Evolutionary conservation across 192 early-diverging fungal species (phyloP).

Genomic region (Podila epigama): DNA sequence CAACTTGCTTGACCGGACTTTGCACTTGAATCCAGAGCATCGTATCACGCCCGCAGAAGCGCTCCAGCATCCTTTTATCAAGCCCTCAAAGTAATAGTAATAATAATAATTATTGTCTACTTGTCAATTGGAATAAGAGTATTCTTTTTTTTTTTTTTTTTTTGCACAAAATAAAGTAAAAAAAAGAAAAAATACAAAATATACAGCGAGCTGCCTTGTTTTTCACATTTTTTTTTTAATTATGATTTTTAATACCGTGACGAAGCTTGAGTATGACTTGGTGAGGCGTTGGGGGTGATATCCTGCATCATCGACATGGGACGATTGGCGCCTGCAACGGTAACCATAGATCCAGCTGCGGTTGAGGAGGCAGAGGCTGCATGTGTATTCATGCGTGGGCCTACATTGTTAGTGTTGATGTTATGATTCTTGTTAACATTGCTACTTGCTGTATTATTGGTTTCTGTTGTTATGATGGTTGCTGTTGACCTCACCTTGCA

Average conservation of each 20-base stretch:
- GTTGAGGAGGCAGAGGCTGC: not conserved
- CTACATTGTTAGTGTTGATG: not conserved
- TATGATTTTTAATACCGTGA: slow-evolving; percentile 15
- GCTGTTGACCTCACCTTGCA: slow-evolving; percentile 13
- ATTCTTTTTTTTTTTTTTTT: too few relatives aligned
- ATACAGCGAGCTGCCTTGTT: too few relatives aligned
- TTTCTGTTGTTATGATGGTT: not conserved
- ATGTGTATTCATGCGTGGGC: slow-evolving; percentile 15
- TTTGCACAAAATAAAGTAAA: not conserved
- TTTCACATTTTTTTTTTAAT: not conserved
- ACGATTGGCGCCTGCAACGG: slow-evolving; percentile 9
- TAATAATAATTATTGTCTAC: too few relatives aligned
- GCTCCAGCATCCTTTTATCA: slow-evolving; percentile 86
- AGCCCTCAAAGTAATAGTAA: slow-evolving; percentile 34
- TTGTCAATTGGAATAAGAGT: too few relatives aligned
- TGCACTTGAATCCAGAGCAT: slow-evolving; percentile 88
- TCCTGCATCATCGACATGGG: slow-evolving; percentile 52
- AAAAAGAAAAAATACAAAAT: not conserved
- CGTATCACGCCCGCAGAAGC: slow-evolving; percentile 88
- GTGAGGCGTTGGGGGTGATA: slow-evolving; percentile 40
- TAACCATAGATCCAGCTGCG: slow-evolving; percentile 4
- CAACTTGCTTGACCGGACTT: slow-evolving; percentile 85
- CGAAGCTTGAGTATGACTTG: slow-evolving; percentile 26
- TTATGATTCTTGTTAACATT: not conserved
- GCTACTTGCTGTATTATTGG: not conserved